A percentile compares a stretch with the other conserved stretches of the same genome.
Evolutionary conservation across 2,329 filamentous ascomycete species (phyloP).

Genomic region (Aspergillus pseudonomiae): DNA sequence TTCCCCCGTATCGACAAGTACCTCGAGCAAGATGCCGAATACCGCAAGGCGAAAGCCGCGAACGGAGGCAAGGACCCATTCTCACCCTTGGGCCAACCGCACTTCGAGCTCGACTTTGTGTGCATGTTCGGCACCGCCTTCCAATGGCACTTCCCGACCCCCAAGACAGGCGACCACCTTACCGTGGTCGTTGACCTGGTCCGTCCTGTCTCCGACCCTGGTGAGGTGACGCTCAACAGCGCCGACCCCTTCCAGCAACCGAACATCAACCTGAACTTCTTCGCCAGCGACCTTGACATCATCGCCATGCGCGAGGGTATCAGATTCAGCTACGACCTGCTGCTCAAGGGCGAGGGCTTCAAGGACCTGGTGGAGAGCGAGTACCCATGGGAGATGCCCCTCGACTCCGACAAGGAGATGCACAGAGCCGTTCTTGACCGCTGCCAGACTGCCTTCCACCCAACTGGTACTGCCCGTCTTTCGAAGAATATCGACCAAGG

Average conservation of each 20-base stretch:
- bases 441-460: conserved; percentile 57
- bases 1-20: conserved; percentile 40
- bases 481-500: conserved; percentile 56
- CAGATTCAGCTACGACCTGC: conserved; percentile 56
- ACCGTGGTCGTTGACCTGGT: conserved; percentile 60
- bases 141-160: conserved; percentile 53
- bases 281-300: conserved; percentile 55
- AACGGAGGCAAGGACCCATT: conserved; percentile 56
- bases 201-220: conserved; percentile 48
- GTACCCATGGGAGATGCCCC: conserved; percentile 66
- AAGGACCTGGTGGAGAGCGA: conserved; percentile 44
- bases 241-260: conserved; percentile 42
- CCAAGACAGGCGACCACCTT: conserved; percentile 53
- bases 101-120: conserved; percentile 66
- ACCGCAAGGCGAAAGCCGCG: conserved; percentile 46
- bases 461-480: conserved; percentile 59
- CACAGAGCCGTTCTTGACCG: conserved; percentile 59
- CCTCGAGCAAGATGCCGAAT: conserved; percentile 47
- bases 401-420: conserved; percentile 60
- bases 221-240: conserved; percentile 45
- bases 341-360: conserved; percentile 60
- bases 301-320: conserved; percentile 63
- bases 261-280: conserved; percentile 50
- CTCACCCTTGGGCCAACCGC: conserved; percentile 59
- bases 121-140: conserved; percentile 58